Conservation (phyloP, 1,139 yeast species). For the Ashbya aceris region DNA sequence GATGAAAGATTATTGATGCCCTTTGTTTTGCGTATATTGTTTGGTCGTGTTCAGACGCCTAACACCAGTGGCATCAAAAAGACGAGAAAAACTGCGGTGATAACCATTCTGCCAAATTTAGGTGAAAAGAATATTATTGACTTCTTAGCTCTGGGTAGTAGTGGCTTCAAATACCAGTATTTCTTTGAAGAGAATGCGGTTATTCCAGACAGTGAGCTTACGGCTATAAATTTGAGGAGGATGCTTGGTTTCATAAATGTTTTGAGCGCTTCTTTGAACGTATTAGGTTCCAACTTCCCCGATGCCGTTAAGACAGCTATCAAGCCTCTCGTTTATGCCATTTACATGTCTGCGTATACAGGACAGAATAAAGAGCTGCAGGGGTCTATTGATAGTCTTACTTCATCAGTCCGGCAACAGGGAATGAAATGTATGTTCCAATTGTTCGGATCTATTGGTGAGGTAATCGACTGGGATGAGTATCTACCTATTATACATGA, state of each 20-base stretch:
- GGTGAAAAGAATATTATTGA: constrained; percentile 43
- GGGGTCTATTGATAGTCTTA: constrained; percentile 34
- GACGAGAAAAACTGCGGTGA: constrained; percentile 68
- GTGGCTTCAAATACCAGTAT: constrained; percentile 39
- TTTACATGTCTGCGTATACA: constrained; percentile 46
- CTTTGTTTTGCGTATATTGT: constrained; percentile 64
- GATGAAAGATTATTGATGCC: constrained; percentile 62
- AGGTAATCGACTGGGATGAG: constrained; percentile 45
- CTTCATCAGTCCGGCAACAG: constrained; percentile 48
- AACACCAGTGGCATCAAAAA: constrained; percentile 56
- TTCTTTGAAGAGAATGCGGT: constrained; percentile 30
- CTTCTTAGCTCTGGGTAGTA: constrained; percentile 57
- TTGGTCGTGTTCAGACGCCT: constrained; percentile 70
- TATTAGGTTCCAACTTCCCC: constrained; percentile 52
- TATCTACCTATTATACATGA: constrained; percentile 45
- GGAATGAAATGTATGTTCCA: constrained; percentile 51
- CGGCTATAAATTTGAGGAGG: constrained; percentile 35
- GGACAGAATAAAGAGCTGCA: constrained; percentile 29
- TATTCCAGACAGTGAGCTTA: constrained; percentile 19
- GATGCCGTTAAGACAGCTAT: constrained; percentile 44
- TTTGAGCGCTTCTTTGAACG: constrained; percentile 50
- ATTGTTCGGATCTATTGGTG: constrained; percentile 41
- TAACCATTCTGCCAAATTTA: constrained; percentile 59
- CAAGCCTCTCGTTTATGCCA: constrained; percentile 50
- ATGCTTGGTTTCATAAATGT: constrained; percentile 67